Conservation (phyloP, 495 filamentous ascomycete species). For the Apiosordaria backusii region DNA sequence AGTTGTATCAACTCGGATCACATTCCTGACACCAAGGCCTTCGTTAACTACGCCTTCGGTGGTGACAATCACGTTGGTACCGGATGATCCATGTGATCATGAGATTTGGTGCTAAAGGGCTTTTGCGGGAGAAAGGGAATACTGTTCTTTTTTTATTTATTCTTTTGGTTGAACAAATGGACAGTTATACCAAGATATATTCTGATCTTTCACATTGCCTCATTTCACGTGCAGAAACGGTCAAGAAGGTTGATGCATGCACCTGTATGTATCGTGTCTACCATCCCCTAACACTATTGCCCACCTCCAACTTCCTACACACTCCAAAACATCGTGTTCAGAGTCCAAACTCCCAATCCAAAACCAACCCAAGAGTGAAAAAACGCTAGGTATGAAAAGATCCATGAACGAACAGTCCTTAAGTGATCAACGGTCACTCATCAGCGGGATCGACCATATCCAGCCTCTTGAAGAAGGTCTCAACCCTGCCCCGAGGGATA, state of each 20-base stretch:
- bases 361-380: not conserved
- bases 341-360: too few species aligned
- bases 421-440: not conserved
- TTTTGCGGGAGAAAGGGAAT: not conserved
- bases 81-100: slow-evolving; percentile 10
- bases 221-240: too few species aligned
- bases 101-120: slow-evolving; percentile 6
- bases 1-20: slow-evolving; percentile 2
- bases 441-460: slow-evolving; percentile 17
- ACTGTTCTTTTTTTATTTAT: not conserved
- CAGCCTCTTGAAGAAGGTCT: slow-evolving; percentile 13
- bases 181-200: too few species aligned
- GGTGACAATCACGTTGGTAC: slow-evolving; percentile 4
- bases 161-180: too few species aligned
- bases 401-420: too few species aligned
- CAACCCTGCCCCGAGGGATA: slow-evolving; percentile 17
- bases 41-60: not conserved
- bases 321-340: too few species aligned
- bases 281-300: too few species aligned
- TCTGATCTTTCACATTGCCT: too few species aligned
- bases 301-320: too few species aligned
- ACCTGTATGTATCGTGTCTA: too few species aligned
- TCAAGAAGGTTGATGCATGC: too few species aligned
- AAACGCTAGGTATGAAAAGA: not conserved
- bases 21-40: not conserved